Conservation (phyloP, 2,329 filamentous ascomycete genomes). For the Colletotrichum siamense region DNA sequence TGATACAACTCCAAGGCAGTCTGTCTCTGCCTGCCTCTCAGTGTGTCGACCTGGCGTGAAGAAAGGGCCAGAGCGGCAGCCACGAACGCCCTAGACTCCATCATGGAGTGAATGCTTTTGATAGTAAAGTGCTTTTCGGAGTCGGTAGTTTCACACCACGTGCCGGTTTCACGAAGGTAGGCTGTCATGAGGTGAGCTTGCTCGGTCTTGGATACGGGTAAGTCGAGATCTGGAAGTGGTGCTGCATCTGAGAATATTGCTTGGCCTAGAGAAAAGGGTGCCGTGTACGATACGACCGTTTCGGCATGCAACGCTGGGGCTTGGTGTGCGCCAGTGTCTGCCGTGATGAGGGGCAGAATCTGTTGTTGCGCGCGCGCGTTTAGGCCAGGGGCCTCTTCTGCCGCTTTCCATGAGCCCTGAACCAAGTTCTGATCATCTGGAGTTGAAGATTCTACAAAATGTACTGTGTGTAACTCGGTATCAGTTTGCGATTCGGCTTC, state of each 20-base stretch:
- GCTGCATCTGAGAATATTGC: not conserved
- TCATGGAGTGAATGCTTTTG: slow-evolving; percentile 2
- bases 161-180: not conserved
- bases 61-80: slow-evolving; percentile 13
- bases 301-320: not conserved
- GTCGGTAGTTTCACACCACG: slow-evolving; percentile 20
- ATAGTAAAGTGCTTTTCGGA: slow-evolving; percentile 9
- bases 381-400: not conserved
- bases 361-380: not conserved
- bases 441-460: not conserved
- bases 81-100: slow-evolving; percentile 6
- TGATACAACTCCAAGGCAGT: slow-evolving; percentile 19
- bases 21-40: not conserved
- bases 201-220: not conserved
- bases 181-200: not conserved
- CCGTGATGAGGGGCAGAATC: not conserved
- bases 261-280: not conserved
- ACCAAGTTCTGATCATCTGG: not conserved
- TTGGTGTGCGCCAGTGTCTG: not conserved
- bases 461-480: not conserved
- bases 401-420: not conserved
- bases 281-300: not conserved
- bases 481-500: not conserved
- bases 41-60: slow-evolving; percentile 9
- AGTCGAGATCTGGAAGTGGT: not conserved